A percentile compares a stretch with the other conserved stretches of the same genome.
phyloP scores from a whole-genome alignment of 1,139 yeast species.

The Taphrina wiesneri region DNA sequence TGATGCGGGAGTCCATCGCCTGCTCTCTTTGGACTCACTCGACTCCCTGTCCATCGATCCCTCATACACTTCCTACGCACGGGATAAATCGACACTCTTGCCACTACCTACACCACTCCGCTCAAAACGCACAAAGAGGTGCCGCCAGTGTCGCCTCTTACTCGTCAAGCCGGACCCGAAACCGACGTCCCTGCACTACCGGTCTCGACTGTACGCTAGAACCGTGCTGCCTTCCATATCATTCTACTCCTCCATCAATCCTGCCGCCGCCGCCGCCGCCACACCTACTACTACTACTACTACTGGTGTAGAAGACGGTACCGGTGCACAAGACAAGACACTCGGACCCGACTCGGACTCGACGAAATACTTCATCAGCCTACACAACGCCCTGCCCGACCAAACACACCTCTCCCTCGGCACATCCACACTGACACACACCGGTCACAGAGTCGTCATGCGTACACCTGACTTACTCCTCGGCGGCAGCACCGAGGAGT shows the following conservation, averaged over 20 bases:
- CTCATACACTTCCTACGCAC: neutral
- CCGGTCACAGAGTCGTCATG: conserved; percentile 36
- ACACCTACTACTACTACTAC: too few relatives aligned
- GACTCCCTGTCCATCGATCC: neutral
- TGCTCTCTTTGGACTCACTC: neutral
- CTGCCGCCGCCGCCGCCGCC: neutral
- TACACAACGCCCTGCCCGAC: conserved; percentile 38
- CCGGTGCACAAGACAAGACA: neutral
- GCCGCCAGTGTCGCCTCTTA: conserved; percentile 11
- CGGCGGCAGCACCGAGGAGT: conserved; percentile 36
- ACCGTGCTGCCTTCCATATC: conserved; percentile 8
- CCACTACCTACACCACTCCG: conserved; percentile 14
- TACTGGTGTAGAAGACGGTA: neutral
- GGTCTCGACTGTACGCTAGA: conserved; percentile 6
- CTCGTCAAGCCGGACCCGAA: conserved; percentile 17
- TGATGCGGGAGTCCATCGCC: neutral
- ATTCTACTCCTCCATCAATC: neutral
- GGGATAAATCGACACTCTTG: neutral
- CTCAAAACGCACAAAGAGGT: conserved; percentile 20
- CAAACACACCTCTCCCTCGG: conserved; percentile 35
- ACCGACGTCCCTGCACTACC: conserved; percentile 8
- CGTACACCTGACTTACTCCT: conserved; percentile 36
- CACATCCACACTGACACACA: conserved; percentile 37
- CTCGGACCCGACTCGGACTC: neutral
- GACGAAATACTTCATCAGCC: conserved; percentile 34